Percentiles rank a stretch among this genome's conserved stretches.
phyloP scores from a whole-genome alignment of 2,329 filamentous ascomycete species.

The Chrysoporthe cubensis region DNA sequence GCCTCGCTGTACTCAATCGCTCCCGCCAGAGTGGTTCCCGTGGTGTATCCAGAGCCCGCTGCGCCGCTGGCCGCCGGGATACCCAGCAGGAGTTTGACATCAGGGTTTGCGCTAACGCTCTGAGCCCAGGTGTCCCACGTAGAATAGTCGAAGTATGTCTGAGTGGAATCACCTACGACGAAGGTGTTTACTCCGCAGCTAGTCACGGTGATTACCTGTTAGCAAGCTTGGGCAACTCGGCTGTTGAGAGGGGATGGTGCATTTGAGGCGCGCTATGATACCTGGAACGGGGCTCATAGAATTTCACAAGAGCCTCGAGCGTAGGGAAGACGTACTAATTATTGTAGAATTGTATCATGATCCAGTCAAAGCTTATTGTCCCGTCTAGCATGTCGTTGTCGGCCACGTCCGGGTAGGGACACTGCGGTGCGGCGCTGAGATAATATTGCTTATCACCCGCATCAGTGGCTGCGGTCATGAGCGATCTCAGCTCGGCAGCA shows the following conservation, averaged over 20 bases:
- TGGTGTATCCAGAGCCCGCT: constrained; percentile 60
- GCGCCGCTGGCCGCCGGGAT: constrained; percentile 60
- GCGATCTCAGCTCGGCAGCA: constrained; percentile 57
- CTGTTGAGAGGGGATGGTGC: not conserved
- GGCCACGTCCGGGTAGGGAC: constrained; percentile 65
- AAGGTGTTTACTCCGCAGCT: constrained; percentile 61
- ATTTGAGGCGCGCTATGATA: not conserved
- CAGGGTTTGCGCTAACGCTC: constrained; percentile 57
- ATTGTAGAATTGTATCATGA: constrained; percentile 72
- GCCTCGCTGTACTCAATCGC: constrained; percentile 58
- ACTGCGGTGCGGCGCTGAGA: constrained; percentile 71
- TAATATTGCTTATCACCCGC: constrained; percentile 57
- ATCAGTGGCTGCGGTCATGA: constrained; percentile 55
- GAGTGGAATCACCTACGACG: constrained; percentile 44
- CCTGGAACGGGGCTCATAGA: not conserved
- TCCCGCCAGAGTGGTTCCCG: constrained; percentile 48
- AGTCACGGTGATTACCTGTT: not conserved
- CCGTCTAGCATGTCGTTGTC: constrained; percentile 60
- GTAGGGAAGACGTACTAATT: constrained; percentile 49
- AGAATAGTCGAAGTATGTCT: constrained; percentile 63
- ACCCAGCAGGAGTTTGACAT: constrained; percentile 66
- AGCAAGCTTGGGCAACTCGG: not conserved
- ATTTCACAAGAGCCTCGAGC: not conserved
- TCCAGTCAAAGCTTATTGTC: constrained; percentile 59
- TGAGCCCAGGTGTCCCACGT: constrained; percentile 70